Conservation (phyloP, 768 basidiomycete genomes). For the Pisolithus orientalis region DNA sequence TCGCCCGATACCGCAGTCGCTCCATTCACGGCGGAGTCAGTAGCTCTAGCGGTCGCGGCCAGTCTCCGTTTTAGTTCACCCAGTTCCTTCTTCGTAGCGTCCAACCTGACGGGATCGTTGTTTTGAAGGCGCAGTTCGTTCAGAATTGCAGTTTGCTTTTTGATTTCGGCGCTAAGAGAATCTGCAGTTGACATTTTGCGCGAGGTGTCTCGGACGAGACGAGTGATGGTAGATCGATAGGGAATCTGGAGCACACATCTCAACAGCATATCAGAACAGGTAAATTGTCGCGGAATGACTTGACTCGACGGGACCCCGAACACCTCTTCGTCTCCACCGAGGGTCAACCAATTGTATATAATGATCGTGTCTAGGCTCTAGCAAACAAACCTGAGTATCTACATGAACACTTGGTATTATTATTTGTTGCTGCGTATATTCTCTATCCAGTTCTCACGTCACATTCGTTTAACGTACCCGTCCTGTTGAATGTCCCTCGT, state of each 20-base stretch:
- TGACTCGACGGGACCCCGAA: conserved; percentile 24
- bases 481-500: conserved; percentile 24
- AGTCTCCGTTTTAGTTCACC: conserved; percentile 61
- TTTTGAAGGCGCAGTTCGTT: conserved; percentile 56
- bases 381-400: too few relatives aligned
- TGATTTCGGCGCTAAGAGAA: conserved; percentile 49
- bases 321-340: conserved; percentile 4
- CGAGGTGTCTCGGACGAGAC: conserved; percentile 7
- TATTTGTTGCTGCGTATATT: too few relatives aligned
- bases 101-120: conserved; percentile 43
- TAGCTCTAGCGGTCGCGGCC: conserved; percentile 33
- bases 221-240: conserved; percentile 31
- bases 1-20: conserved; percentile 22
- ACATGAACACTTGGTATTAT: too few relatives aligned
- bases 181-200: conserved; percentile 37
- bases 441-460: background rate
- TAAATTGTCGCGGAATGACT: conserved; percentile 4
- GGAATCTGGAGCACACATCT: conserved; percentile 13
- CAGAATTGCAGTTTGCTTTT: conserved; percentile 48
- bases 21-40: conserved; percentile 21
- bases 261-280: conserved; percentile 12
- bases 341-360: too few relatives aligned
- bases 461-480: conserved; percentile 16
- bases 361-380: too few relatives aligned
- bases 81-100: conserved; percentile 63